These are phyloP conservation scores for Volvox africanus DNA, from an alignment of 139 green algal genomes.

Conservation along the genomic window DNA sequence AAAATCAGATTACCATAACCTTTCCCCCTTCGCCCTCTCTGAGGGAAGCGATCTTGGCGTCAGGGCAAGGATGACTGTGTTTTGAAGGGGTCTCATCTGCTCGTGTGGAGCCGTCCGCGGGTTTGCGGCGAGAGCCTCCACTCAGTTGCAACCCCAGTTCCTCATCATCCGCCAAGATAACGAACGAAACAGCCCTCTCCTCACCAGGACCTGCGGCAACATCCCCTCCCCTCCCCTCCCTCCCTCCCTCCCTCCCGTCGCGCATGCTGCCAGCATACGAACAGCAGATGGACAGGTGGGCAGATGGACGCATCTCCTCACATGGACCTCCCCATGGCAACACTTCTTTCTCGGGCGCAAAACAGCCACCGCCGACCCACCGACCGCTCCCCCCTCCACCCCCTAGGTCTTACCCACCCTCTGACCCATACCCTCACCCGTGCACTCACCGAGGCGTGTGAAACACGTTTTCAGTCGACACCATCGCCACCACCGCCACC, in stretches of 20 bases:
- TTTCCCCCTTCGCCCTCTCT: too few relatives aligned
- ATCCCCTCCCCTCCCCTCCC: too few relatives aligned
- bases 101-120: not conserved
- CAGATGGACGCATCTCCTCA: not conserved
- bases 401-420: not conserved
- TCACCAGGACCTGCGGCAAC: too few relatives aligned
- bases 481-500: conserved; percentile 82
- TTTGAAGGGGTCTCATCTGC: not conserved
- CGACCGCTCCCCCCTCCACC: not conserved
- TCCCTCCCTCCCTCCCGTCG: too few relatives aligned
- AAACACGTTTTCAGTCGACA: conserved; percentile 81
- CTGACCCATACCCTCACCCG: not conserved
- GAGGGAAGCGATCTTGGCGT: not conserved
- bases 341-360: too few relatives aligned
- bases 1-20: too few relatives aligned
- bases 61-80: conserved; percentile 3
- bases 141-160: not conserved
- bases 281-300: not conserved
- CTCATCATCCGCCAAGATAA: not conserved
- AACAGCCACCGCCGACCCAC: not conserved
- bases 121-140: not conserved
- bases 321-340: too few relatives aligned
- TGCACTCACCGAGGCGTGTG: conserved; percentile 51
- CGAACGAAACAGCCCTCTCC: too few relatives aligned
- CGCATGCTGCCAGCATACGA: too few relatives aligned